Evolutionary conservation across 208 protist genomes (phyloP), one percentile per base, ranked within the genome.

Genomic region (Blastocrithidia nonstop): DNA sequence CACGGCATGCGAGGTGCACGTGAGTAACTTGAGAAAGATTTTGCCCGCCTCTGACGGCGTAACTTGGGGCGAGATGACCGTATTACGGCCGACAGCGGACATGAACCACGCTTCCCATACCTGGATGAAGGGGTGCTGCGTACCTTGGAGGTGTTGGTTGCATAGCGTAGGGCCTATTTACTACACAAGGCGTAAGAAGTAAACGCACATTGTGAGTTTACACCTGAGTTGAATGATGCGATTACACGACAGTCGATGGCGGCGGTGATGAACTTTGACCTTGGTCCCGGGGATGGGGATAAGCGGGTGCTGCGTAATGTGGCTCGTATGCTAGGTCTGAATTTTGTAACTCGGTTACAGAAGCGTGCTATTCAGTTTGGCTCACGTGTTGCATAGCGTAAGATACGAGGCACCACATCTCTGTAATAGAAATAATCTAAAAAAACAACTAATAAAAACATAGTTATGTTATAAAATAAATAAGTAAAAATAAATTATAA

Each of bases 291-390:
- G 17, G 69, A 83, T 25, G 95, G 95, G 2, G 93, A 97, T 45
- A 97, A 97, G 70, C 75, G 71, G 16, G 66, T 96, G 7, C 71
- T 96, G 22, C 74, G 92, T 5, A 50, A 47, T 20, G 69, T 76
- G 16, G 93, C 90, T 6, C 47, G 47, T 4, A 50, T 78, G 23
- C 26, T 97, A n/a, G 95, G 94, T 0, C 65, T 97, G 13, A 29
- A 44, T 6, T 56, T 50, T 7, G 74, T 85, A 20, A 69, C 88
- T 16, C 45, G 52, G 13, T 61, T 96, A 37, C 73, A 94, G 53
- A 98, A 98, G 67, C 80, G 95, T 8, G 95, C 95, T 2, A 97
- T 98, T 28, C 95, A 98, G 66, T 98, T 98, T 48, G 95, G 95
- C 42, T 92, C 94, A 4, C 74, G 94, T 16, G 80, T 97, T 31